Base-by-base conservation (phyloP, 495 filamentous ascomycete genomes). In the Neurospora tetrasperma region DNA sequence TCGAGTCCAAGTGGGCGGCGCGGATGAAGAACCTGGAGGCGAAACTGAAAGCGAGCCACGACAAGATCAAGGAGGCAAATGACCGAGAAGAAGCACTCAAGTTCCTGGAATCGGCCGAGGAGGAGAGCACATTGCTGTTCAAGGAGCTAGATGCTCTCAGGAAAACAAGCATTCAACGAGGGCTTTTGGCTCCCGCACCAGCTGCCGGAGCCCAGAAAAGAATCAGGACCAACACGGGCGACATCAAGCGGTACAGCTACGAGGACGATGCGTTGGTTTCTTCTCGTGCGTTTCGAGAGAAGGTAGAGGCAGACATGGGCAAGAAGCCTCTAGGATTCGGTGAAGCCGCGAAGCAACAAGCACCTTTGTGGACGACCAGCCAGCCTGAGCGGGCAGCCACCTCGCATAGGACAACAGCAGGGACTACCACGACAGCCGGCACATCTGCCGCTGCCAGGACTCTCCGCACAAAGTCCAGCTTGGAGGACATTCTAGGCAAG, bases 291-390 rank as follows among this genome's bases (percentile, higher is more conserved):
- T 73, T 79, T 18, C 70, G 78, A 27, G 76, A 80, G 68, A 80
- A 75, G 72, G 75, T 80, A 54, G 79, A 79, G 66, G 70, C 72
- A 43, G 79, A 80, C 35, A 71, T 78, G 43, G 78, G 70, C 59
- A 76, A 70, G 10, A 71, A 72, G 35, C 38, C 69, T 43, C 9
- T 62, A 35, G 54, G 54, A 35, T 62, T 62, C 11, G 54, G 27
- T 14, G 54, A 62, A 35, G 31, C 27, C 27, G 27, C 54, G 14
- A 62, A 62, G 54, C 54, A 62, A 35, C 54, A 62, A 62, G 54
- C 27, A 27, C 54, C 54, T 31, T 35, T 35, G 54, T 62, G 54
- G 54, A 62, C 27, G 27, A 62, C 54, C 54, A 62, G 6, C 54
- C 54, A 62, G 27, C 54, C 54, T 62, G 54, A 62, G 12, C 54